Percentiles rank a stretch among this genome's conserved stretches.
phyloP scores from a whole-genome alignment of 306 rosid genomes.

The Cicer pinnatifidum region DNA sequence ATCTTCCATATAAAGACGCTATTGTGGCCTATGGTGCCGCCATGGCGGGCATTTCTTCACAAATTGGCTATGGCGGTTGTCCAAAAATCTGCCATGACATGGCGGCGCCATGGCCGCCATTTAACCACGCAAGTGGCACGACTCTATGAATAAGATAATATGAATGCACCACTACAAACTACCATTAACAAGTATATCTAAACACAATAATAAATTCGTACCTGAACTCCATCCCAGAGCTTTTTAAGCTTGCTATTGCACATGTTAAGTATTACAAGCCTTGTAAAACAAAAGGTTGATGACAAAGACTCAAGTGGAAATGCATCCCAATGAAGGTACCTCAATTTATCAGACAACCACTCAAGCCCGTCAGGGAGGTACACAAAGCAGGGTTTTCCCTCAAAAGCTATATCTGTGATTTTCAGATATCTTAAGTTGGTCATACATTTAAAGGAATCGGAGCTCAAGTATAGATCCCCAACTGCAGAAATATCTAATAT shows the following conservation, averaged over 20 bases:
- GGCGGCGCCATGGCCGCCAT: no score
- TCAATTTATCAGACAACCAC: neutral
- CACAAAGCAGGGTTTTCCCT: neutral
- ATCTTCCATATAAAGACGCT: no score
- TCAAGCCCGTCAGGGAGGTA: neutral
- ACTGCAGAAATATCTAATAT: neutral
- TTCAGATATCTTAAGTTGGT: neutral
- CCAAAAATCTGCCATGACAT: no score
- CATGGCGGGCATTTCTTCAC: no score
- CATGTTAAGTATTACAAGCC: neutral
- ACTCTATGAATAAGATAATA: neutral
- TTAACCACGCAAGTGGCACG: neutral
- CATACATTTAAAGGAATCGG: constrained; percentile 7
- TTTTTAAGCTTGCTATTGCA: neutral
- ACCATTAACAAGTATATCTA: neutral
- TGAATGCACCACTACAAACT: neutral
- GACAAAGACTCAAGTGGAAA: neutral
- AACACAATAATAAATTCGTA: neutral
- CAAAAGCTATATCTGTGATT: neutral
- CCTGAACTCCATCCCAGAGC: constrained; percentile 34
- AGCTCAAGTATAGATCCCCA: neutral
- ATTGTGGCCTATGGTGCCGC: no score
- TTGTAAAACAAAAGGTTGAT: neutral
- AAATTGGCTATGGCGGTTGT: no score
- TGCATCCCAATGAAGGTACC: neutral